phyloP scores from a whole-genome alignment of 2,329 filamentous ascomycete species.

The Paraconiothyrium sp. region DNA sequence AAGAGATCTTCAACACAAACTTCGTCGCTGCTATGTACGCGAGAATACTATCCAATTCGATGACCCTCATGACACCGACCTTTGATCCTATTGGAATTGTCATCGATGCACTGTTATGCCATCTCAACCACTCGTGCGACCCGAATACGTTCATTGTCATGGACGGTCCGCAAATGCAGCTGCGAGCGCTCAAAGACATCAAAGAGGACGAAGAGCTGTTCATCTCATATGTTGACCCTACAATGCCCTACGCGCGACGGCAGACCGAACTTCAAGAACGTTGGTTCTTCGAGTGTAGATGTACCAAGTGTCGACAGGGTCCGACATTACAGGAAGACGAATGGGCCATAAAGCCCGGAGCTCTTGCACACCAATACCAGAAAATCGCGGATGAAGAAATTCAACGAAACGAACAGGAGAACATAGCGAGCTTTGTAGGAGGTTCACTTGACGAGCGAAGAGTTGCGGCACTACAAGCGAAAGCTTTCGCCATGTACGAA shows the following conservation, averaged over 20 bases:
- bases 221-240: constrained; percentile 70
- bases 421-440: constrained; percentile 39
- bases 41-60: constrained; percentile 66
- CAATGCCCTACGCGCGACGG: constrained; percentile 60
- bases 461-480: constrained; percentile 38
- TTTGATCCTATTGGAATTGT: constrained; percentile 68
- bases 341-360: constrained; percentile 47
- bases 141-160: constrained; percentile 68
- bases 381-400: constrained; percentile 34
- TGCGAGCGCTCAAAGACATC: constrained; percentile 64
- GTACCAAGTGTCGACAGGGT: constrained; percentile 59
- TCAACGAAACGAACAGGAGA: constrained; percentile 21
- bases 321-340: constrained; percentile 52
- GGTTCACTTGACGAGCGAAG: constrained; percentile 34
- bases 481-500: constrained; percentile 38
- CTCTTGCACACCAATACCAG: constrained; percentile 36
- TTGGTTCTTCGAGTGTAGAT: constrained; percentile 69
- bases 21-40: constrained; percentile 57
- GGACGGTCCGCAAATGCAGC: constrained; percentile 60
- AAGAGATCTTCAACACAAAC: constrained; percentile 52
- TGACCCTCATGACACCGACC: constrained; percentile 65
- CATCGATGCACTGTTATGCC: constrained; percentile 63
- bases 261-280: constrained; percentile 61
- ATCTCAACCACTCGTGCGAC: constrained; percentile 70
- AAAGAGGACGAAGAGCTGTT: constrained; percentile 65